Base-by-base conservation (phyloP, 2,329 filamentous ascomycete genomes). In the Aspergillus ochraceus region DNA sequence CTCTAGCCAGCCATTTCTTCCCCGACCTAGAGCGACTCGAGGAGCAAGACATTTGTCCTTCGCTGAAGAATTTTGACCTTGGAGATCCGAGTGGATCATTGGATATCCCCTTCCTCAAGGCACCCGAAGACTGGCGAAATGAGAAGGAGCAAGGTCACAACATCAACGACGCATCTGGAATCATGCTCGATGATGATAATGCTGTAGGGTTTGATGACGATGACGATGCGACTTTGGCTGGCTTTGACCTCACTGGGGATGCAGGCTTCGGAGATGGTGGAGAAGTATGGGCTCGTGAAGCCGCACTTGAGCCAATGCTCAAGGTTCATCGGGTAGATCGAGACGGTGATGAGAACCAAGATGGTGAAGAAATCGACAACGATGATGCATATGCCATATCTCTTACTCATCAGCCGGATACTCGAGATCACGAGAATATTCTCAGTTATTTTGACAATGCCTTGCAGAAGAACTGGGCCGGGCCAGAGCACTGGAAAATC, bases 401-500 rank as follows among this genome's bases (percentile, higher is more conserved):
- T n/a, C 87, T 97, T 80, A 86, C 86, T 46, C 89, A 90, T 67
- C 83, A 85, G 54, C 86, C 87, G 57, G 83, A 83, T 54, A 91
- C 91, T 60, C 79, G 77, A 49, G 81, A 89, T 74, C 92, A 97
- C 72, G 92, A 98, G 68, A 94, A 97, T 69, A 97, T 99, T 59
- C 84, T 99, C n/a, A 90, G 91, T 71, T 99, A 98, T 79, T 99
- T 99, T 72, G 95, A 99, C 74, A 92, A 97, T 71, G 93, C 94
- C 2, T 80, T 98, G 49, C 91, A 95, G 73, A 98, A 97, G 83
- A 97, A 97, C 71, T 99, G 95, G 94, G 89, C 90, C 6, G 96
- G 92, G 52, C 94, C 95, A n/a, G 95, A 98, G 74, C 95, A 99
- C 77, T 99, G 95, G 95, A 89, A 94, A 66, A 98, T 99, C 72